Evolutionary conservation across 805 yeast species (phyloP), one percentile per base, ranked within the genome.

Genomic region (Scheffersomyces spartinae): DNA sequence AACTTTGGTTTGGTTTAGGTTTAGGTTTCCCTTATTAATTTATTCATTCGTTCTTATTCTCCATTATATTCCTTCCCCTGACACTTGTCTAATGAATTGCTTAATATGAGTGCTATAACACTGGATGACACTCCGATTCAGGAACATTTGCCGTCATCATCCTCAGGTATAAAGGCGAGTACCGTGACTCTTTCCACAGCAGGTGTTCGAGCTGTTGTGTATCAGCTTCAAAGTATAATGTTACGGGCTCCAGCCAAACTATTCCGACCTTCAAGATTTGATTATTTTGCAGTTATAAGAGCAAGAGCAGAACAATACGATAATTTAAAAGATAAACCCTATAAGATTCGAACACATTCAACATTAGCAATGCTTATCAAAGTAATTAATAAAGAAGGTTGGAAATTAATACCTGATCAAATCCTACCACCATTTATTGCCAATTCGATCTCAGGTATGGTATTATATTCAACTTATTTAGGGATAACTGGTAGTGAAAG

Each of bases 191-290:
- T 81, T 0, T 65, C 82, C 8, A 74, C 93, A 0, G 95, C 95
- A 0, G 86, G 95, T 31, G 71, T 84, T 4, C 61, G 96, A 18
- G 94, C 95, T 0, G 39, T 84, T 14, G 65, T 82, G n/a, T 72
- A 73, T 32, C 95, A 86, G 49, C 36, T 84, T 18, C 76, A 84
- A 23, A 59, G 85, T 1, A 55, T 88, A 16, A 88, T 86, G 45
- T 49, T 85, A 22, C 63, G 96, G 30, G 81, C 93, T 1, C 77
- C 77, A 1, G 79, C 84, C 22, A 86, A 88, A 55, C 61, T 86
- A 13, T 88, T 88, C 48, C 61, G 94, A 18, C 97, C 97, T 1
- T 75, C 94, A 4, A 56, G 96, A 20, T 81, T 88, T 33, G 97
- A 88, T 47, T 84, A 82, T 41, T 56, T 83, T 44, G 81, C 81